These are phyloP conservation scores for Ophiocordyceps sinensis DNA, from an alignment of 2,329 filamentous ascomycete genomes.

Conservation along the genomic window DNA sequence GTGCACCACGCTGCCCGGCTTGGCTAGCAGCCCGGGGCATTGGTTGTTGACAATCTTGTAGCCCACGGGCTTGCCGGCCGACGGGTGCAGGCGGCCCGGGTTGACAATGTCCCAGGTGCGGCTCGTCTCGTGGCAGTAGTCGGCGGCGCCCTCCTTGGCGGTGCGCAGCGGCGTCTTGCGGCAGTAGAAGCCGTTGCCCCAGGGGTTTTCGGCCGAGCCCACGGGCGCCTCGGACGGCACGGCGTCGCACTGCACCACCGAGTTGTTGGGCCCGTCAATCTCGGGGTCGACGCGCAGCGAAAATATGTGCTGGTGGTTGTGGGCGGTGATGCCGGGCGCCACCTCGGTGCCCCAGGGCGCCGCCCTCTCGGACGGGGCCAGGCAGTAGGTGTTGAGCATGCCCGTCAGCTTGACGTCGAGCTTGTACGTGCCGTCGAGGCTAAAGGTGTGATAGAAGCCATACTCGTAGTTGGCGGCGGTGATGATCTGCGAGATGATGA, in stretches of 20 bases:
- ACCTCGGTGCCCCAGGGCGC: conserved; percentile 48
- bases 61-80: conserved; percentile 26
- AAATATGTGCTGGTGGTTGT: conserved; percentile 60
- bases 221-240: conserved; percentile 44
- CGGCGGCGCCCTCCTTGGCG: conserved; percentile 8
- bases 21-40: conserved; percentile 32
- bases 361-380: conserved; percentile 23
- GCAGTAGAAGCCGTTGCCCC: conserved; percentile 57
- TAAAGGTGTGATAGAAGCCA: conserved; percentile 23
- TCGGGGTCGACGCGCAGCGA: conserved; percentile 51
- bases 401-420: conserved; percentile 40
- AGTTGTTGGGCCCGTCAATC: conserved; percentile 46
- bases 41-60: conserved; percentile 30
- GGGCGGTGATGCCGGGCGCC: conserved; percentile 44
- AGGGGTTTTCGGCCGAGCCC: conserved; percentile 53
- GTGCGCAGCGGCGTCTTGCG: conserved; percentile 12
- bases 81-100: conserved; percentile 21
- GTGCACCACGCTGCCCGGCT: conserved; percentile 22
- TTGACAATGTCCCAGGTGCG: conserved; percentile 24
- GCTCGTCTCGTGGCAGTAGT: conserved; percentile 15
- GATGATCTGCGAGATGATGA: conserved; percentile 49
- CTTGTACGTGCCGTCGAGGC: conserved; percentile 51
- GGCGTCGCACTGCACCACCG: conserved; percentile 58
- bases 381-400: conserved; percentile 24
- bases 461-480: conserved; percentile 55